Percentiles rank a stretch among this genome's conserved stretches.
phyloP scores from a whole-genome alignment of 2,329 filamentous ascomycete species.

The Monascus ruber region DNA sequence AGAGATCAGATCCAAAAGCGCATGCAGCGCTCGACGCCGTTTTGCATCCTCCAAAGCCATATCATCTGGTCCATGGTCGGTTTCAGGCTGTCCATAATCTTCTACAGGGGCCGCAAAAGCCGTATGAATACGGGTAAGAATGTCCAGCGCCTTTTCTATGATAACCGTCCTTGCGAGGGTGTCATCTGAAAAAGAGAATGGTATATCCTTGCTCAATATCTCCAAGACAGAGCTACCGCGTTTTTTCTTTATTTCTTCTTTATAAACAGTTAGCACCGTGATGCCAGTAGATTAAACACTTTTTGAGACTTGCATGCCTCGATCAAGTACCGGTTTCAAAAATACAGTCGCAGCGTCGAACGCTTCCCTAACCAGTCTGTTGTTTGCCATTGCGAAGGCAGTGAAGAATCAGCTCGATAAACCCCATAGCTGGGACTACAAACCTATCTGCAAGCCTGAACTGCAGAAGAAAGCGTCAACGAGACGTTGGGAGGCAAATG shows the following conservation, averaged over 20 bases:
- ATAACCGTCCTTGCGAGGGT: conserved; percentile 15
- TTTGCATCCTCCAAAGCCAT: conserved; percentile 30
- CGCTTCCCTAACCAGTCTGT: conserved; percentile 13
- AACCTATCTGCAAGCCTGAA: neutral
- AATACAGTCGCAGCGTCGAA: conserved; percentile 26
- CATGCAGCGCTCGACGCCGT: conserved; percentile 27
- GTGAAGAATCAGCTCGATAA: too few relatives aligned
- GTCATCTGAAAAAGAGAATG: conserved; percentile 5
- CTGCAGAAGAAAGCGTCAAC: conserved; percentile 2
- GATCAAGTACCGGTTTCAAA: conserved; percentile 27
- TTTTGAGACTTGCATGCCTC: conserved; percentile 23
- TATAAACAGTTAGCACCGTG: conserved; percentile 16
- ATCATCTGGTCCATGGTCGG: conserved; percentile 12
- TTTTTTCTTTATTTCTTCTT: conserved; percentile 29
- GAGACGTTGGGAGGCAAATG: neutral
- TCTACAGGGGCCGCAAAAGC: conserved; percentile 19
- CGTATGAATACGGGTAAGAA: conserved; percentile 23
- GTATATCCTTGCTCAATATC: conserved; percentile 14
- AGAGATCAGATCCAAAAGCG: conserved; percentile 32
- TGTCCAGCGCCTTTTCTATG: conserved; percentile 22
- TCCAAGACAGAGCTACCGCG: conserved; percentile 24
- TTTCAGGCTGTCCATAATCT: conserved; percentile 1
- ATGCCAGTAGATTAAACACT: conserved; percentile 3
- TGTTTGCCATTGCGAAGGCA: conserved; percentile 17
- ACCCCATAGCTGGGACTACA: neutral